A percentile compares a stretch with the other conserved stretches of the same genome.
Evolutionary conservation across 192 early-diverging fungal species (phyloP).

Genomic region (Chytriomyces sp.): DNA sequence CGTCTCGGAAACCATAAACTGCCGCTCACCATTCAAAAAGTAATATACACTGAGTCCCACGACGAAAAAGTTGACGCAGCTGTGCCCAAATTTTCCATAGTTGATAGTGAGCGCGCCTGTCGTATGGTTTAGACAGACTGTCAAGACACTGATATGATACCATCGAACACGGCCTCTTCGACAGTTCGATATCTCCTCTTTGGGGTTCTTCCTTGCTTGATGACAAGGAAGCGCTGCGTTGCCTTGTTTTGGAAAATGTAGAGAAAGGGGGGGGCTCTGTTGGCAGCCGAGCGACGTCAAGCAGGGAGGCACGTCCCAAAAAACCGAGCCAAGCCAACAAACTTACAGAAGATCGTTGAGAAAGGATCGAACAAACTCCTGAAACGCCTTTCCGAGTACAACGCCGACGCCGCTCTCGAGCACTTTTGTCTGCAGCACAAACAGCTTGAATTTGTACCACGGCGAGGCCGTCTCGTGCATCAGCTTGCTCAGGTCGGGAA

Average conservation of each 20-base stretch:
- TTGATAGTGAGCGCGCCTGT: slow-evolving; percentile 28
- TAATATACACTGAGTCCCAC: slow-evolving; percentile 32
- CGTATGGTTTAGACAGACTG: not conserved
- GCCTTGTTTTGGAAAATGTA: not conserved
- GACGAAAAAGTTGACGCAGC: slow-evolving; percentile 30
- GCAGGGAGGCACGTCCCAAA: not conserved
- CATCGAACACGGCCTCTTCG: slow-evolving; percentile 29
- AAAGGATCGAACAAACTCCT: slow-evolving; percentile 33
- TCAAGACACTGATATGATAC: not conserved
- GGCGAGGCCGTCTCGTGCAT: not conserved
- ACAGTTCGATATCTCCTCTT: slow-evolving; percentile 13
- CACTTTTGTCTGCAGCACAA: slow-evolving; percentile 35
- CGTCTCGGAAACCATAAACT: not conserved
- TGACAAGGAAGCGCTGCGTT: slow-evolving; percentile 18
- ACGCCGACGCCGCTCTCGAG: slow-evolving; percentile 36
- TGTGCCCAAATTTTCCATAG: slow-evolving; percentile 31
- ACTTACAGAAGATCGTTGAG: slow-evolving; percentile 29
- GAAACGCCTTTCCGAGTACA: slow-evolving; percentile 32
- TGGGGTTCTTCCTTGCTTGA: slow-evolving; percentile 24
- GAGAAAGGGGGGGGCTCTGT: not conserved
- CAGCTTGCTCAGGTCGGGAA: too few species aligned
- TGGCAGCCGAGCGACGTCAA: not conserved
- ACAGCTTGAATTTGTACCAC: slow-evolving; percentile 34
- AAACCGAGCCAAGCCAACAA: not conserved
- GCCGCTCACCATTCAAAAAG: slow-evolving; percentile 16